A percentile compares a stretch with the other conserved stretches of the same genome.
phyloP scores from a whole-genome alignment of 2,329 filamentous ascomycete species.

The Mycogone perniciosa region DNA sequence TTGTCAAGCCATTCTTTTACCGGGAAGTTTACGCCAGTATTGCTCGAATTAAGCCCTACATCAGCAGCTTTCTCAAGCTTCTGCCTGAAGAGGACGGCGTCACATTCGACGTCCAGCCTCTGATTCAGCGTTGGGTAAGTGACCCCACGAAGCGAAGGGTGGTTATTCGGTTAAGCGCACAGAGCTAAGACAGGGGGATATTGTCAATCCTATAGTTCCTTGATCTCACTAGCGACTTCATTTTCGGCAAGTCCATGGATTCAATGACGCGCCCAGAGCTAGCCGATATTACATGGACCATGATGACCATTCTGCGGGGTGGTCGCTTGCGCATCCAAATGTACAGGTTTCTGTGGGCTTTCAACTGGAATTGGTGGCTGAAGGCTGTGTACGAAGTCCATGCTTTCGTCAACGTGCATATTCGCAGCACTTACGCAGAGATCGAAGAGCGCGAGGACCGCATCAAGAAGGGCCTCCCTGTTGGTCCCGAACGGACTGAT shows the following conservation, averaged over 20 bases:
- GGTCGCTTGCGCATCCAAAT: slow-evolving; percentile 13
- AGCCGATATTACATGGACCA: slow-evolving; percentile 14
- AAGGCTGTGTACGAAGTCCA: slow-evolving; percentile 14
- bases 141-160: no score
- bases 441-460: slow-evolving; percentile 15
- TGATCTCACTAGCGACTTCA: slow-evolving; percentile 15
- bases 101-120: slow-evolving; percentile 1
- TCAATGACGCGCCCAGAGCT: slow-evolving; percentile 14
- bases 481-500: slow-evolving; percentile 13
- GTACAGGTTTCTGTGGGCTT: slow-evolving; percentile 16
- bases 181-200: no score
- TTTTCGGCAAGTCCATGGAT: slow-evolving; percentile 15
- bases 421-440: slow-evolving; percentile 12
- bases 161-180: no score
- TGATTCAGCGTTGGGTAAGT: slow-evolving; percentile 4
- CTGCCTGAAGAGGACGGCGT: slow-evolving; percentile 1
- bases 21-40: not conserved
- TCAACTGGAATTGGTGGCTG: slow-evolving; percentile 17
- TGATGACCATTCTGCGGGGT: slow-evolving; percentile 15
- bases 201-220: slow-evolving; percentile 12
- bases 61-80: not conserved
- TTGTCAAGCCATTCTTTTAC: slow-evolving; percentile 2
- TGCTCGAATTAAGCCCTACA: not conserved
- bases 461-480: slow-evolving; percentile 12
- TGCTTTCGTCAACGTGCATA: slow-evolving; percentile 14